phyloP scores from a whole-genome alignment of 768 basidiomycete genomes.

The Pisolithus sp. region DNA sequence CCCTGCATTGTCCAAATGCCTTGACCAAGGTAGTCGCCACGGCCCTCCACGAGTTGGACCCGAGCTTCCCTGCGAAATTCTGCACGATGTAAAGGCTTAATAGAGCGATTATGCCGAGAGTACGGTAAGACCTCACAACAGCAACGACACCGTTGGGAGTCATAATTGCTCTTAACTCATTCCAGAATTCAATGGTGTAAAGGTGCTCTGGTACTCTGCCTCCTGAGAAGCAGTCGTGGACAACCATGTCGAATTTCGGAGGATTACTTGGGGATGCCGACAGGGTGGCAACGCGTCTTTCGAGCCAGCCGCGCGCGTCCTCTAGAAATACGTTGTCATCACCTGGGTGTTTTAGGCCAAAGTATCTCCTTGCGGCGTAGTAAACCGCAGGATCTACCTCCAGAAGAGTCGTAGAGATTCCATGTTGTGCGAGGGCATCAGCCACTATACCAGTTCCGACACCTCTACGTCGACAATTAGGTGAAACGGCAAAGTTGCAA shows the following conservation, averaged over 20 bases:
- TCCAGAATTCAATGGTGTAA: conserved; percentile 83
- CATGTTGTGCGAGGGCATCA: conserved; percentile 63
- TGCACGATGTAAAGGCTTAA: conserved; percentile 21
- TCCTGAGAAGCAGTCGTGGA: conserved; percentile 94
- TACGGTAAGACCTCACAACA: conserved; percentile 48
- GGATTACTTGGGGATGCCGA: conserved; percentile 11
- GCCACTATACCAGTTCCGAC: conserved; percentile 83
- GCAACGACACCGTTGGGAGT: conserved; percentile 69
- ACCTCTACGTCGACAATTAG: conserved; percentile 46
- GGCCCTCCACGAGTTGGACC: conserved; percentile 55
- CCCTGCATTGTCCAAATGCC: conserved; percentile 74
- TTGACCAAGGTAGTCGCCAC: conserved; percentile 64
- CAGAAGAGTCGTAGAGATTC: conserved; percentile 71
- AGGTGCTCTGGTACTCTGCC: conserved; percentile 84
- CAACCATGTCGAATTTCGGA: conserved; percentile 54
- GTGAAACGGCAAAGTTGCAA: conserved; percentile 8
- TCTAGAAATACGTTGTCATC: conserved; percentile 59
- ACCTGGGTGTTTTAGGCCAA: conserved; percentile 66
- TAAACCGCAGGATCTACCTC: conserved; percentile 94
- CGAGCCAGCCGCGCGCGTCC: conserved; percentile 73
- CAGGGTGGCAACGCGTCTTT: conserved; percentile 27
- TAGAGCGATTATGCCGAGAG: neutral
- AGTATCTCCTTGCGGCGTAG: conserved; percentile 69
- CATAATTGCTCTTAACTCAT: conserved; percentile 56
- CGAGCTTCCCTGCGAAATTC: conserved; percentile 80